Evolutionary conservation across 2,329 filamentous ascomycete genomes (phyloP).

Genomic region (Ascochyta viciae-villosae): DNA sequence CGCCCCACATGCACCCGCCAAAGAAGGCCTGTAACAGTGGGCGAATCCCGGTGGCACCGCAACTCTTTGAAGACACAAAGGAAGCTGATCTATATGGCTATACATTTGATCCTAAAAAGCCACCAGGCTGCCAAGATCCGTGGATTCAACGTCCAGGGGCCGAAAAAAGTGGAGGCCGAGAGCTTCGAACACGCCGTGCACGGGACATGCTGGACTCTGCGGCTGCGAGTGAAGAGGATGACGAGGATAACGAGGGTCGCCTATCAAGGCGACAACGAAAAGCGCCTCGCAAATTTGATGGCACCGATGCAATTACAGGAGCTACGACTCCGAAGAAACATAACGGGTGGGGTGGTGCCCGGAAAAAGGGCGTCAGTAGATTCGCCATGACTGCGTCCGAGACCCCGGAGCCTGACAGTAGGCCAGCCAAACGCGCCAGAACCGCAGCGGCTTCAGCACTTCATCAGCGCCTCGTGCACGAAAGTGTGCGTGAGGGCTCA

Average conservation of each 20-base stretch:
- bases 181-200: conserved; percentile 54
- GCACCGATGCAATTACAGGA: conserved; percentile 40
- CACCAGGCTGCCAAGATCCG: conserved; percentile 62
- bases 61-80: conserved; percentile 66
- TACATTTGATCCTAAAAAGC: conserved; percentile 60
- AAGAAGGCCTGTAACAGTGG: conserved; percentile 60
- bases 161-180: conserved; percentile 54
- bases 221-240: conserved; percentile 48
- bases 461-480: conserved; percentile 53
- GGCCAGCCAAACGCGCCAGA: conserved; percentile 38
- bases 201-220: conserved; percentile 50
- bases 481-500: conserved; percentile 54
- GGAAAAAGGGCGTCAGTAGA: conserved; percentile 47
- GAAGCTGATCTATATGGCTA: conserved; percentile 68
- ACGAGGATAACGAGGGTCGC: conserved; percentile 43
- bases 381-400: conserved; percentile 41
- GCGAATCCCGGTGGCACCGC: conserved; percentile 53
- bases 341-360: conserved; percentile 48
- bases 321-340: conserved; percentile 42
- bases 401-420: conserved; percentile 46
- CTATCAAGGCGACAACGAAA: conserved; percentile 44
- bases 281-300: conserved; percentile 46
- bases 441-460: conserved; percentile 37
- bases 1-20: conserved; percentile 57
- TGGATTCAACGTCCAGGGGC: conserved; percentile 59